phyloP scores from a whole-genome alignment of 2,329 filamentous ascomycete genomes.

The Fusarium sp. region DNA sequence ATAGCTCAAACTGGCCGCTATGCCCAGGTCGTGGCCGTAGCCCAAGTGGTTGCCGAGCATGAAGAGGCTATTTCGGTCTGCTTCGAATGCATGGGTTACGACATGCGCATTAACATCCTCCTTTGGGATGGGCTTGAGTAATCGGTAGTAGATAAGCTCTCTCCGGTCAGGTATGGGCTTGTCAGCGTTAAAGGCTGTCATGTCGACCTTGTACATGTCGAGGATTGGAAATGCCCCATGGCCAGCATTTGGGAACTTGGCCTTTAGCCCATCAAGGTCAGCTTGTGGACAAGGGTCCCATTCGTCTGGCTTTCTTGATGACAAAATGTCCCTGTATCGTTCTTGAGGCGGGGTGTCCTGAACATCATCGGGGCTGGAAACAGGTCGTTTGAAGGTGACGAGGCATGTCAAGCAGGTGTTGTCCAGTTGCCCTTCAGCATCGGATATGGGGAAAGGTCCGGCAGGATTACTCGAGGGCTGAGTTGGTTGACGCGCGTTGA shows the following conservation, averaged over 20 bases:
- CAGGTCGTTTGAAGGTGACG: constrained; percentile 62
- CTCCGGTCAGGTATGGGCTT: constrained; percentile 57
- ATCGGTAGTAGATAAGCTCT: constrained; percentile 63
- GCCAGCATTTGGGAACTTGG: constrained; percentile 50
- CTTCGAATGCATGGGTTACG: constrained; percentile 61
- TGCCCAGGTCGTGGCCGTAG: constrained; percentile 55
- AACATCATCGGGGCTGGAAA: constrained; percentile 49
- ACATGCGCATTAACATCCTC: constrained; percentile 59
- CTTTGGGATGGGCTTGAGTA: constrained; percentile 56
- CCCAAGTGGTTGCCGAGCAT: constrained; percentile 63
- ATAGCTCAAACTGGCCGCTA: constrained; percentile 61
- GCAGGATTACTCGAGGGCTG: constrained; percentile 50
- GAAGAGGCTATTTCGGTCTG: constrained; percentile 65
- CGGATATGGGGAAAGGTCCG: constrained; percentile 54
- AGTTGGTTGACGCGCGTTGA: constrained; percentile 61
- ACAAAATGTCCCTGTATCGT: constrained; percentile 57
- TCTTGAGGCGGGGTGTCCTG: constrained; percentile 57
- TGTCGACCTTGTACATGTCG: constrained; percentile 67
- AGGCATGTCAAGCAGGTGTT: constrained; percentile 63
- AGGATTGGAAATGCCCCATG: constrained; percentile 61
- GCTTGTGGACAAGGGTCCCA: constrained; percentile 61
- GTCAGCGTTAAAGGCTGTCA: constrained; percentile 57
- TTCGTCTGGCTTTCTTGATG: constrained; percentile 48
- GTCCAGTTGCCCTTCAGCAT: constrained; percentile 53
- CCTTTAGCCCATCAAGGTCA: constrained; percentile 57